phyloP scores from a whole-genome alignment of 192 early-diverging fungal genomes.

The Bifiguratus adelaidae region DNA sequence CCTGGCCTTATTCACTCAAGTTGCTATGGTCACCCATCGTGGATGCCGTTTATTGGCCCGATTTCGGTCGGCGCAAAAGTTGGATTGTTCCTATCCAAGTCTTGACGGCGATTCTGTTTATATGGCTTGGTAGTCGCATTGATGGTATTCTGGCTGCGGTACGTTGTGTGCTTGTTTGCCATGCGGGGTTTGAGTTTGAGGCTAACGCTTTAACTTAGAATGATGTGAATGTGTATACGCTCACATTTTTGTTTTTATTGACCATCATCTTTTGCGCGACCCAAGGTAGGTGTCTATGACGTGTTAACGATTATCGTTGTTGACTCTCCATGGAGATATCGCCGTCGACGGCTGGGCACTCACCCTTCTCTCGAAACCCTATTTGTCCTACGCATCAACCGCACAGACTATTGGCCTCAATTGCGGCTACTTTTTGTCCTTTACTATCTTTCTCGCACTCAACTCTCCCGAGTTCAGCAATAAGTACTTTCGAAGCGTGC shows the following conservation, averaged over 20 bases:
- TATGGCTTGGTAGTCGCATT: slow-evolving; percentile 69
- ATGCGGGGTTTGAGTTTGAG: background rate
- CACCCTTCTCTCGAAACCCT: slow-evolving; percentile 83
- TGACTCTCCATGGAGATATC: slow-evolving; percentile 26
- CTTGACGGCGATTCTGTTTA: slow-evolving; percentile 64
- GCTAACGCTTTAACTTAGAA: slow-evolving; percentile 13
- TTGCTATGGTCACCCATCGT: slow-evolving; percentile 97
- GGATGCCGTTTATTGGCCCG: slow-evolving; percentile 75
- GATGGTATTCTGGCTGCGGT: slow-evolving; percentile 45
- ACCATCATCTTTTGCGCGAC: slow-evolving; percentile 94
- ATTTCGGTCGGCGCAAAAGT: slow-evolving; percentile 84
- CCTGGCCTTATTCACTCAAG: slow-evolving; percentile 97
- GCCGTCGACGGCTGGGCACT: slow-evolving; percentile 88
- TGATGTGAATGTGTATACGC: slow-evolving; percentile 46
- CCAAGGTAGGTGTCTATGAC: too few species aligned
- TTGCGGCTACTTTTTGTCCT: slow-evolving; percentile 89
- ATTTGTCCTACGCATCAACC: slow-evolving; percentile 82
- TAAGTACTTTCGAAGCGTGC: slow-evolving; percentile 65
- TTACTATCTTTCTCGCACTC: slow-evolving; percentile 94
- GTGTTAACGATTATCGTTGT: too few species aligned
- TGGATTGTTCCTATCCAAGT: slow-evolving; percentile 99
- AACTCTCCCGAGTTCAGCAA: slow-evolving; percentile 94
- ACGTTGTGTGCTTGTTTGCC: slow-evolving; percentile 1
- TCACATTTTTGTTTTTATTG: slow-evolving; percentile 70
- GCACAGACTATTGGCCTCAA: slow-evolving; percentile 97